These are phyloP conservation scores for Lupinus albus DNA, from an alignment of 306 rosid species.

Conservation along the genomic window DNA sequence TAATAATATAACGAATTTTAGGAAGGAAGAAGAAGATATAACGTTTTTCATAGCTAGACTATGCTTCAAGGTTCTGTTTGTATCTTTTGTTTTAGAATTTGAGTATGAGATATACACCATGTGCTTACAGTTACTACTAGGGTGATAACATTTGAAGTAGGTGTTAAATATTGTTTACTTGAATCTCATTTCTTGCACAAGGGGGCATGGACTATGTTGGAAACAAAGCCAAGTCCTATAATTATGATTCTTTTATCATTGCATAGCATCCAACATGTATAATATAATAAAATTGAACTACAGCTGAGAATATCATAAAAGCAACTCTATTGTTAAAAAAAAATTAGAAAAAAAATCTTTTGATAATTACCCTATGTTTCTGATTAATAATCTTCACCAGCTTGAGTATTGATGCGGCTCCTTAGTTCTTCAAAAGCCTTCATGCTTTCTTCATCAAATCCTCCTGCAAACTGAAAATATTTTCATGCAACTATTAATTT, in stretches of 20 bases:
- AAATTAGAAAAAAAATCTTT: background rate
- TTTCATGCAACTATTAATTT: constrained; percentile 25
- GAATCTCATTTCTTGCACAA: constrained; percentile 19
- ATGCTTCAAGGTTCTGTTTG: too few relatives aligned
- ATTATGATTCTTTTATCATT: constrained; percentile 17
- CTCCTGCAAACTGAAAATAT: constrained; percentile 83
- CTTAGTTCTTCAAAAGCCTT: constrained; percentile 87
- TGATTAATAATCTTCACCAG: constrained; percentile 49
- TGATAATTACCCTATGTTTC: constrained; percentile 41
- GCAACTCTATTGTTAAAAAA: background rate
- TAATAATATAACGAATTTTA: too few relatives aligned
- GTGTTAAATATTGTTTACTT: background rate
- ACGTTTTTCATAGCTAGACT: too few relatives aligned
- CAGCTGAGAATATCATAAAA: constrained; percentile 36
- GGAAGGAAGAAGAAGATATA: too few relatives aligned
- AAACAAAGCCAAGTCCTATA: background rate
- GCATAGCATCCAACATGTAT: constrained; percentile 15
- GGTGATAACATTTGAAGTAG: background rate
- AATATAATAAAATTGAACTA: constrained; percentile 36
- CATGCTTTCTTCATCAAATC: constrained; percentile 88
- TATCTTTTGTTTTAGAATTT: too few relatives aligned
- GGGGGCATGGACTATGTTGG: background rate
- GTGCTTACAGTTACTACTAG: background rate
- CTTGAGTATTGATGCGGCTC: constrained; percentile 52
- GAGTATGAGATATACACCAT: too few relatives aligned